phyloP scores from a whole-genome alignment of 306 rosid species.

The Gynostemma pentaphyllum region DNA sequence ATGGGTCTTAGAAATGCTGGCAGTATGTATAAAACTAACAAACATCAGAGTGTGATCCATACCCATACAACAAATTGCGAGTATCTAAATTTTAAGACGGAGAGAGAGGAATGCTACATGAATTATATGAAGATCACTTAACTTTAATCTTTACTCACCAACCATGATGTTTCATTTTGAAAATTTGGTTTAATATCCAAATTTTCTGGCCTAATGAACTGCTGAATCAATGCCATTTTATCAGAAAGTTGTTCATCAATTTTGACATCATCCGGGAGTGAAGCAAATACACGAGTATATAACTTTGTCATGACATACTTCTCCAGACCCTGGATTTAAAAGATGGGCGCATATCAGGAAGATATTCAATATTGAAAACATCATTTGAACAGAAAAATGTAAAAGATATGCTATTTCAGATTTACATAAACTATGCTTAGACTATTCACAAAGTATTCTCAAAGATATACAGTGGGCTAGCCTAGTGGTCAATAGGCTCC shows the following conservation, averaged over 20 bases:
- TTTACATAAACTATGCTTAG: not conserved
- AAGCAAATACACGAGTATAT: constrained; percentile 87
- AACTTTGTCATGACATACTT: constrained; percentile 99
- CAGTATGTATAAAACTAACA: not conserved
- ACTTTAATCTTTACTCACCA: constrained; percentile 49
- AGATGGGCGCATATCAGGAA: constrained; percentile 8
- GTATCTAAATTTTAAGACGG: constrained; percentile 1
- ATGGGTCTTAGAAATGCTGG: not conserved
- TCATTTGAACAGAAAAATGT: not conserved
- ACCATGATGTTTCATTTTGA: constrained; percentile 93
- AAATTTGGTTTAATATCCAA: constrained; percentile 71
- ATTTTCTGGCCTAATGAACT: constrained; percentile 84
- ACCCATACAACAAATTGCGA: not conserved
- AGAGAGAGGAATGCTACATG: not conserved
- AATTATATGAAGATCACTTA: not conserved
- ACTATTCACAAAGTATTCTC: not conserved
- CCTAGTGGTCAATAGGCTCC: no score
- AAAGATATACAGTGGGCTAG: not conserved
- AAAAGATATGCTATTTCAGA: not conserved
- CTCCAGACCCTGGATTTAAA: constrained; percentile 80
- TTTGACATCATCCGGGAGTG: constrained; percentile 73
- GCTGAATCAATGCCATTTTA: constrained; percentile 84
- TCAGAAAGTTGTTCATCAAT: constrained; percentile 64
- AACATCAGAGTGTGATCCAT: not conserved
- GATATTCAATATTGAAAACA: not conserved